Conservation (phyloP, 345 rosid species). For the Trapa bicornis region DNA sequence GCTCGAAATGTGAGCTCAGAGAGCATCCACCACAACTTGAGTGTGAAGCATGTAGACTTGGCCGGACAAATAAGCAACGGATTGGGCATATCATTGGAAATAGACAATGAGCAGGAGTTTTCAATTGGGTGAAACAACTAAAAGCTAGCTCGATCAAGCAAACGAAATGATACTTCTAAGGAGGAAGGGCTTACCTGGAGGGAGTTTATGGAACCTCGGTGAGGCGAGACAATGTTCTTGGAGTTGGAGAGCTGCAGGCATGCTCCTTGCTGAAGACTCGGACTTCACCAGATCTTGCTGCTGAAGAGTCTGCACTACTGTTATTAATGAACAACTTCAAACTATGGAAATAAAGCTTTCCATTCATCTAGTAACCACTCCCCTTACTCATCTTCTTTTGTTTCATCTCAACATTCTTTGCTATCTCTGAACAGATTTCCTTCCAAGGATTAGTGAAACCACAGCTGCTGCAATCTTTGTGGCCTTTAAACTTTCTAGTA, state of each 20-base stretch:
- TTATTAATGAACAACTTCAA: too few species aligned
- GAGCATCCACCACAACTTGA: background rate
- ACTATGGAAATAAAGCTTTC: too few species aligned
- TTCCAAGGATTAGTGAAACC: too few species aligned
- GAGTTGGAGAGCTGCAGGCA: conserved; percentile 59
- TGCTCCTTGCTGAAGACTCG: conserved; percentile 18
- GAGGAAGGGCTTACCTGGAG: conserved; percentile 43
- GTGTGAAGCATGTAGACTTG: too few species aligned
- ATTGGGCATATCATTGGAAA: background rate
- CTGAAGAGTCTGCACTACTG: too few species aligned
- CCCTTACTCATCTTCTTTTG: too few species aligned
- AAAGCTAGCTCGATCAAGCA: background rate
- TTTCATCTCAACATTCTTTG: too few species aligned
- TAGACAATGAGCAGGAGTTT: background rate
- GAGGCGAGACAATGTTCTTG: conserved; percentile 77
- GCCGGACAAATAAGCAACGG: background rate
- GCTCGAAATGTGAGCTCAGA: background rate
- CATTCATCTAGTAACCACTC: too few species aligned
- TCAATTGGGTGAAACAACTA: background rate
- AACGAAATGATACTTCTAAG: background rate
- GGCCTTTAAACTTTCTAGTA: too few species aligned
- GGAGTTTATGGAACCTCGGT: conserved; percentile 77
- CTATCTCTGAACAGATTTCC: too few species aligned
- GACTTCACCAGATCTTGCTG: too few species aligned
- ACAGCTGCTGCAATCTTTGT: too few species aligned